Evolutionary conservation across 768 basidiomycete species (phyloP).

Genomic region (Asterophora lycoperdoides): DNA sequence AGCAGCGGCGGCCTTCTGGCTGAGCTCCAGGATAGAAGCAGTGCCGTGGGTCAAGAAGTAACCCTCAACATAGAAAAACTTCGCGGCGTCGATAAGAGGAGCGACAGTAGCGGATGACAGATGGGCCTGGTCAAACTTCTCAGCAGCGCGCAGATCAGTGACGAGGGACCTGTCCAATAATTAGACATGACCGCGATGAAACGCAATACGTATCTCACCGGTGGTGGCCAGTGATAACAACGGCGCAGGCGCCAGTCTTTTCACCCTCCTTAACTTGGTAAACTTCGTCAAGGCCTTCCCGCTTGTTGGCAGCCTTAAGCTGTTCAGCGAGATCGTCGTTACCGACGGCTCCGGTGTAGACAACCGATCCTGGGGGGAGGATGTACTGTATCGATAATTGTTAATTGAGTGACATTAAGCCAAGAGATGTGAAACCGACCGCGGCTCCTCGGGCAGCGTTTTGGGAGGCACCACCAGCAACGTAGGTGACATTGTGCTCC

Average conservation of each 20-base stretch:
- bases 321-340: constrained; percentile 89
- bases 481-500: constrained; percentile 76
- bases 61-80: constrained; percentile 91
- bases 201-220: constrained; percentile 45
- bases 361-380: constrained; percentile 82
- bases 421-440: constrained; percentile 42
- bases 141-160: constrained; percentile 86
- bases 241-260: constrained; percentile 95
- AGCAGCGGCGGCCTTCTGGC: constrained; percentile 68
- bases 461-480: constrained; percentile 96
- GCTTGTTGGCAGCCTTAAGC: constrained; percentile 83
- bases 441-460: constrained; percentile 96
- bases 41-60: constrained; percentile 96
- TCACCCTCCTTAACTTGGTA: constrained; percentile 86
- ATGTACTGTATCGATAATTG: constrained; percentile 63
- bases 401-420: constrained; percentile 9
- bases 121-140: constrained; percentile 82
- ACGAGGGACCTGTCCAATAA: constrained; percentile 68
- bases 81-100: constrained; percentile 72
- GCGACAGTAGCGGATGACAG: constrained; percentile 73
- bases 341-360: constrained; percentile 93
- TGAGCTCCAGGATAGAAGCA: constrained; percentile 64
- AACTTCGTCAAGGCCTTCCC: constrained; percentile 83
- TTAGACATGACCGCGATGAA: background rate
- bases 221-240: constrained; percentile 89